Base-by-base conservation (phyloP, 768 basidiomycete genomes). In the Botryobasidium botryosum region DNA sequence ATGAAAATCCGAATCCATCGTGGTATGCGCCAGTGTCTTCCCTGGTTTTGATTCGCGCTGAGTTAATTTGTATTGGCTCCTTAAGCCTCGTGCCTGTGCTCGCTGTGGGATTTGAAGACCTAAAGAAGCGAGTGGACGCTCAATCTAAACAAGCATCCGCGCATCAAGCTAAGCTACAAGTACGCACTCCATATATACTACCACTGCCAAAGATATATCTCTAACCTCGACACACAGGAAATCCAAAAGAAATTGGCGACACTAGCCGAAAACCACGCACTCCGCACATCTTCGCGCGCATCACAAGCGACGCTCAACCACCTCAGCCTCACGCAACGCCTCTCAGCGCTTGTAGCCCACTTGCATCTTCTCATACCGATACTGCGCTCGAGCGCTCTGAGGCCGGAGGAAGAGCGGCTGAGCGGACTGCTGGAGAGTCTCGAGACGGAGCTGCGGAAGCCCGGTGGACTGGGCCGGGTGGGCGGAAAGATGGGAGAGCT, bases 1-100 rank as follows among this genome's bases (percentile, higher is more conserved):
- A 72, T 40, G 84, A 86, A 56, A 88, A 87, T 52, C 86, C 86
- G 0, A 81, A 87, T 62, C 71, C 80, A 2, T 72, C 68, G 40
- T 77, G 80, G 83, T 86, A 52, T 49, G 70, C 58, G 12, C 5
- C 15, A 49, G 50, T 35, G 26, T 27, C 31, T 33, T 6, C 23
- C 27, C 7, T 18, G 5, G n/a, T 21, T 12, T 21, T n/a, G 12
- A 21, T 23, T 27, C 7, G 6, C 28, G 2, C 20, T 31, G 10
- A 10, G 17, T 7, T 39, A 20, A 20, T 32, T 20, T n/a, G 25
- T 31, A 12, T 20, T 26, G 3, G 15, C 35, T 6, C 38, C 26
- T 23, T 49, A 86, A n/a, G 84, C 51, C 67, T 82, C 45, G 80
- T 86, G 0, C 82, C 83, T 1, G 84, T 78, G 5, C 62, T 87